These are phyloP conservation scores for Lentinula aciculospora DNA, from an alignment of 768 basidiomycete species.

Conservation along the genomic window DNA sequence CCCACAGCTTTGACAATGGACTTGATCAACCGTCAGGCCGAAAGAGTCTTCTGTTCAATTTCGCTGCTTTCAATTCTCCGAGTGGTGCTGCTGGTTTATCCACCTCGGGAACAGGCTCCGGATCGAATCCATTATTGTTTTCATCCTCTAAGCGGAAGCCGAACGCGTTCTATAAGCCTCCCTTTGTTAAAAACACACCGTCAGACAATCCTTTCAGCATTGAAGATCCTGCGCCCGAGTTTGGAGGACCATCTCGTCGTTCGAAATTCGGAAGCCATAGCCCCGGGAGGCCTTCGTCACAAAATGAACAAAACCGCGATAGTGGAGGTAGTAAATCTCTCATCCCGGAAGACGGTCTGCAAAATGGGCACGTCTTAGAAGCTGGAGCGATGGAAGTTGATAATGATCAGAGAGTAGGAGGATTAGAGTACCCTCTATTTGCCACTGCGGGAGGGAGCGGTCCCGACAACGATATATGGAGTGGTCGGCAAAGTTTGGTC, in stretches of 20 bases:
- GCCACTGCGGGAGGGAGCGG: neutral
- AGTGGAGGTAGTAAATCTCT: neutral
- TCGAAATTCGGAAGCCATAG: neutral
- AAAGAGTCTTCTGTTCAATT: conserved; percentile 4
- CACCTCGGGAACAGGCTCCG: conserved; percentile 14
- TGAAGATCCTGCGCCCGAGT: neutral
- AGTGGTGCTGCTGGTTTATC: conserved; percentile 5
- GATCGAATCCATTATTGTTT: conserved; percentile 26
- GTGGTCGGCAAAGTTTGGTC: neutral
- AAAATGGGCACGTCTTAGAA: neutral
- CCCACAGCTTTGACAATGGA: conserved; percentile 1
- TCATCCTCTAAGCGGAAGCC: conserved; percentile 45
- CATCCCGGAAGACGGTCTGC: neutral
- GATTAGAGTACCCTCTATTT: conserved; percentile 2
- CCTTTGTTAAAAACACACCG: conserved; percentile 16
- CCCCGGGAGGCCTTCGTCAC: neutral
- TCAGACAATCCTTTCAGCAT: neutral
- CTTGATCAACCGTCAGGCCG: conserved; percentile 10
- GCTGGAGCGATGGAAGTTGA: conserved; percentile 1
- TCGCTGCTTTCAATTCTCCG: neutral
- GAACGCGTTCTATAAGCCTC: conserved; percentile 67
- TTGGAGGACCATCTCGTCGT: neutral
- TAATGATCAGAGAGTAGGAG: neutral
- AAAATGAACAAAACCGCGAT: neutral
- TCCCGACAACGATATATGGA: neutral